phyloP scores from a whole-genome alignment of 1,284 basidiomycete species.

The Gastroboletus turbinatus region DNA sequence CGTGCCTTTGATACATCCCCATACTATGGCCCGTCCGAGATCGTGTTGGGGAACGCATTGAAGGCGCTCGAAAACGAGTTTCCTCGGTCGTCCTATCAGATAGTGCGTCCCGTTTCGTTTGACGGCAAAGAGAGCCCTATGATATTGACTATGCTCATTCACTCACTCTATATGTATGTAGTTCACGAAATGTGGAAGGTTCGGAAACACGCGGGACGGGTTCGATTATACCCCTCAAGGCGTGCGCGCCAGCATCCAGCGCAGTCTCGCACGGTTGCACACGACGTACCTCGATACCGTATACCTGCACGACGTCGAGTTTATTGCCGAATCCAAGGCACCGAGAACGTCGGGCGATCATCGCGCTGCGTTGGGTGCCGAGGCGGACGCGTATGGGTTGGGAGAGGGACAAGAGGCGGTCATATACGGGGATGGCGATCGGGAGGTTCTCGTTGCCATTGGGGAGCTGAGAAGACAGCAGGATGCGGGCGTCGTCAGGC shows the following conservation, averaged over 20 bases:
- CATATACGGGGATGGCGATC: constrained; percentile 78
- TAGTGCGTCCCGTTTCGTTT: constrained; percentile 45
- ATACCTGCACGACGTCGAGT: constrained; percentile 94
- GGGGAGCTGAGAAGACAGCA: constrained; percentile 74
- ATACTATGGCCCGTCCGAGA: constrained; percentile 90
- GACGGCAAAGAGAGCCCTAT: too few relatives aligned
- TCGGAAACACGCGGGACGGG: constrained; percentile 55
- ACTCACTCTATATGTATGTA: constrained; percentile 27
- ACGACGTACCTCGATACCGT: constrained; percentile 85
- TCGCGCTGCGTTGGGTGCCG: constrained; percentile 49
- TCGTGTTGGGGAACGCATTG: constrained; percentile 79
- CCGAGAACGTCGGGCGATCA: constrained; percentile 57
- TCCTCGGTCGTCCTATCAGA: constrained; percentile 76
- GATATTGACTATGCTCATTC: background rate
- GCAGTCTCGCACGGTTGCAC: constrained; percentile 72
- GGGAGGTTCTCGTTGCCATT: constrained; percentile 73
- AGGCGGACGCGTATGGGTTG: constrained; percentile 62
- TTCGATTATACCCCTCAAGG: constrained; percentile 83
- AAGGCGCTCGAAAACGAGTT: constrained; percentile 65
- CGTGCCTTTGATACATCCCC: constrained; percentile 87
- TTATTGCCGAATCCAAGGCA: constrained; percentile 61
- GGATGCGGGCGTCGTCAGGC: constrained; percentile 72
- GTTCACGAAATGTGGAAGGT: constrained; percentile 95
- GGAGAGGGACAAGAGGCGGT: constrained; percentile 55
- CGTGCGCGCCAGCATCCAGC: constrained; percentile 69